phyloP scores from a whole-genome alignment of 129 eudicot genomes.

The Helianthus tuberosus region DNA sequence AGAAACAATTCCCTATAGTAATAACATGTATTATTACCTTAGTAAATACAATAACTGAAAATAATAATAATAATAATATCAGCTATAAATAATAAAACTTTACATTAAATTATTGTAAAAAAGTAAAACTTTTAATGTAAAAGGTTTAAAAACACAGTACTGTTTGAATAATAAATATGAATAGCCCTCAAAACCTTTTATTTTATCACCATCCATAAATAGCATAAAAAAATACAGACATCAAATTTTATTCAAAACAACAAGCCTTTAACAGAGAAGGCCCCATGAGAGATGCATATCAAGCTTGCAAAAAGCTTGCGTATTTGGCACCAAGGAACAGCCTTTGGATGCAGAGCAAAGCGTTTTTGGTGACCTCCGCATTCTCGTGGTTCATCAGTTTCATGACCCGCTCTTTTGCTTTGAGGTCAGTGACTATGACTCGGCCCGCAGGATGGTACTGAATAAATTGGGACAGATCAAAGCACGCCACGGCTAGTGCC shows the following conservation, averaged over 20 bases:
- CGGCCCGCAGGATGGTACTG: slow-evolving; percentile 92
- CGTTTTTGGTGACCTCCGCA: slow-evolving; percentile 94
- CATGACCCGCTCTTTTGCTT: slow-evolving; percentile 97
- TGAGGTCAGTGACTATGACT: slow-evolving; percentile 78
- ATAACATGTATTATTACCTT: not conserved
- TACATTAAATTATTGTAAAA: not conserved
- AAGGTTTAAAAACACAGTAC: not conserved
- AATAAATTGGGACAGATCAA: slow-evolving; percentile 92
- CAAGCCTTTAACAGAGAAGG: slow-evolving; percentile 8
- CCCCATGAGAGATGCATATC: not conserved
- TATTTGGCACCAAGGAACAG: slow-evolving; percentile 96
- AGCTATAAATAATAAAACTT: not conserved
- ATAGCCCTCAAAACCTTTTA: slow-evolving; percentile 31
- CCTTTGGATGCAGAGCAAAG: slow-evolving; percentile 93
- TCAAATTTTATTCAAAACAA: slow-evolving; percentile 29
- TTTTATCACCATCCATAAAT: slow-evolving; percentile 26
- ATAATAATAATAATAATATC: not conserved
- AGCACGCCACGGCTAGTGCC: slow-evolving; percentile 92
- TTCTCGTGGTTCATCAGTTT: slow-evolving; percentile 95
- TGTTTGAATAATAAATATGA: slow-evolving; percentile 20
- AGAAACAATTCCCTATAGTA: not conserved
- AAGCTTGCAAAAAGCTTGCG: slow-evolving; percentile 94
- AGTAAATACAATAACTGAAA: too few species aligned
- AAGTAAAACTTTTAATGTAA: not conserved
- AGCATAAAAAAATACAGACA: slow-evolving; percentile 23